Percentiles rank a stretch among this genome's conserved stretches.
Conservation (phyloP, 2,329 filamentous ascomycete species). For the Alternaria panax region DNA sequence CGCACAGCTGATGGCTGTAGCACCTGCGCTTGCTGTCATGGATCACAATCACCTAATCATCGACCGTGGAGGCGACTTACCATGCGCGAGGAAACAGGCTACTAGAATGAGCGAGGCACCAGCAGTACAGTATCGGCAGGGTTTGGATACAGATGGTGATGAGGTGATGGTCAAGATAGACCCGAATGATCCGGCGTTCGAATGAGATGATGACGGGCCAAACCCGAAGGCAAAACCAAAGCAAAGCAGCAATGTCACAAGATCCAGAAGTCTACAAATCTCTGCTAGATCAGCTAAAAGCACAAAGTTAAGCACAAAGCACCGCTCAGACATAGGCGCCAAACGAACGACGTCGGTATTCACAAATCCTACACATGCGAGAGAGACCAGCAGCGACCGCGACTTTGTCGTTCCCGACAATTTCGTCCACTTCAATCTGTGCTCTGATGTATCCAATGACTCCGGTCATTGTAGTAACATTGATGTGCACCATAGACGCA, state of each 20-base stretch:
- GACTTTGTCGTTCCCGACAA: conserved; percentile 13
- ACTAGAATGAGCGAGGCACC: conserved; percentile 6
- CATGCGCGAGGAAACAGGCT: conserved; percentile 7
- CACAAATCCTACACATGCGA: background rate
- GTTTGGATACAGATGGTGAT: background rate
- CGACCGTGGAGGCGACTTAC: conserved; percentile 16
- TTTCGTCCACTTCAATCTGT: background rate
- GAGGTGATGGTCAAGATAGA: conserved; percentile 29
- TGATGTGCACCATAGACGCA: background rate
- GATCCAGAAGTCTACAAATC: background rate
- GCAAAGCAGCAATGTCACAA: background rate
- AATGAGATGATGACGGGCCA: conserved; percentile 21
- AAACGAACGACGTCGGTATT: background rate
- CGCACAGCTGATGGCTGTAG: conserved; percentile 27
- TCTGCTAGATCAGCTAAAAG: background rate
- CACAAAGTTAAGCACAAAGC: background rate
- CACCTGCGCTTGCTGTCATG: conserved; percentile 21
- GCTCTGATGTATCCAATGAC: background rate
- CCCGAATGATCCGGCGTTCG: conserved; percentile 16
- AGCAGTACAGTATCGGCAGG: background rate
- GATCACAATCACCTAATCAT: conserved; percentile 27
- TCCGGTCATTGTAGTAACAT: background rate
- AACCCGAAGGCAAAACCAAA: background rate
- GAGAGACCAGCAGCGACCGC: conserved; percentile 10
- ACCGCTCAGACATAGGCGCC: background rate